Percentiles rank a stretch among this genome's conserved stretches.
phyloP scores from a whole-genome alignment of 2,329 filamentous ascomycete genomes.

The Nemania diffusa region DNA sequence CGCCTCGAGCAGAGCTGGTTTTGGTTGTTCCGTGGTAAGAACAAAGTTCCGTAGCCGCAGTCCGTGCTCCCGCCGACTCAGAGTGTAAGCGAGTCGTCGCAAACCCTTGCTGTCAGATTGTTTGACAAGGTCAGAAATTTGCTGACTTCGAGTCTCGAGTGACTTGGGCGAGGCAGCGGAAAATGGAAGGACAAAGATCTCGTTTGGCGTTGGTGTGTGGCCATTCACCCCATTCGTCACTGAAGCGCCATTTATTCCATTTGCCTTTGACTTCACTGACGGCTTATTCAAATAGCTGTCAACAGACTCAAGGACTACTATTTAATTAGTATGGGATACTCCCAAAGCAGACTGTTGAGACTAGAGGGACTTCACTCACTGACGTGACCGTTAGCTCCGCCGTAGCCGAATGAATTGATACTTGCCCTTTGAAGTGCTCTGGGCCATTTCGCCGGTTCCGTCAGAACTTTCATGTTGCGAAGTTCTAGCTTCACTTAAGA shows the following conservation, averaged over 20 bases:
- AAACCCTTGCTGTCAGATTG: not conserved
- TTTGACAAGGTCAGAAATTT: not conserved
- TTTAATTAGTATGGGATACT: not conserved
- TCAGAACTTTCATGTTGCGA: not conserved
- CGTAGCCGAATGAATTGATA: conserved; percentile 22
- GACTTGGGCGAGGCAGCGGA: conserved; percentile 6
- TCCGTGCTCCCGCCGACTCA: not conserved
- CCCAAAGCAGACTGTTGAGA: conserved; percentile 3
- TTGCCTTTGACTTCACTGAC: not conserved
- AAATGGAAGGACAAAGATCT: not conserved
- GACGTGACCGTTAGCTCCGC: conserved; percentile 13
- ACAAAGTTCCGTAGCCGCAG: not conserved
- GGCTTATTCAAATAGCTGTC: not conserved
- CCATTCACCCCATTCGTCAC: not conserved
- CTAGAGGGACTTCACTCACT: no score
- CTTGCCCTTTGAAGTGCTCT: not conserved
- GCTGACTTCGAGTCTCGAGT: not conserved
- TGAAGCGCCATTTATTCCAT: not conserved
- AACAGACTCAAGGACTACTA: no score
- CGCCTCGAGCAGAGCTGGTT: not conserved
- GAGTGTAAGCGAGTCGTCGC: not conserved
- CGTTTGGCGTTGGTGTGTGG: not conserved
- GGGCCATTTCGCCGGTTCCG: not conserved
- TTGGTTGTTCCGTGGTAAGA: not conserved
- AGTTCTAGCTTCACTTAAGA: not conserved